Evolutionary conservation across 345 rosid genomes (phyloP), one percentile per base, ranked within the genome.

Genomic region (Eucalyptus polybractea): DNA sequence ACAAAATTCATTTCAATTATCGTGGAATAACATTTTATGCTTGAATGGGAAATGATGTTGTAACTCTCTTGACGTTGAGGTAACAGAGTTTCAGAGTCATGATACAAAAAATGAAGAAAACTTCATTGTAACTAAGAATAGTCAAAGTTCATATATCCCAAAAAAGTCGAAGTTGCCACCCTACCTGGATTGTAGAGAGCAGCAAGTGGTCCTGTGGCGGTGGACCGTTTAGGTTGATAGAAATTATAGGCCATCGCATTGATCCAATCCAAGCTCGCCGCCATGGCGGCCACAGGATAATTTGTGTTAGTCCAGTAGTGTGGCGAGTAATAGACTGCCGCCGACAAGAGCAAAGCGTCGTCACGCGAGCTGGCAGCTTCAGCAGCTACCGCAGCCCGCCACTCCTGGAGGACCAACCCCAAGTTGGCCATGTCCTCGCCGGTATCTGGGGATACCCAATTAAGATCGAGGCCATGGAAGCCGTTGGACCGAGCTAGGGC

Each of bases 381-480:
- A 4, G 90, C 88, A 6, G 3, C 88, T 47, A 94, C 91, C 8
- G 95, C 96, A 0, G 89, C 89, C 24, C 96, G 91, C 97, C 97
- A 96, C 86, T 95, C 92, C 13, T 87, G 33, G 29, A 94, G 87
- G 86, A 94, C 60, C 19, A 40, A 10, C n/a, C 93, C 96, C 45
- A 95, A 88, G 85, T 92, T 91, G 90, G 14, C 88, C 97, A 94
- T 95, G 69, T 93, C 92, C 37, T 92, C 83, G 1, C 92, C 88
- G 10, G 54, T 89, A 49, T 86, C 51, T 11, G 96, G 97, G 58
- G 89, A 91, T 80, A 93, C 94, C 97, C 96, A 95, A 49, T 92
- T 94, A 21, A 96, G 94, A 86, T 96, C 98, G 37, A 94, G 93
- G 87, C 96, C 98, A 83, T 94, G 90, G 88, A 94, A 94, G 7